Base-by-base conservation (phyloP, 2,329 filamentous ascomycete genomes). In the Hansfordia pulvinata region DNA sequence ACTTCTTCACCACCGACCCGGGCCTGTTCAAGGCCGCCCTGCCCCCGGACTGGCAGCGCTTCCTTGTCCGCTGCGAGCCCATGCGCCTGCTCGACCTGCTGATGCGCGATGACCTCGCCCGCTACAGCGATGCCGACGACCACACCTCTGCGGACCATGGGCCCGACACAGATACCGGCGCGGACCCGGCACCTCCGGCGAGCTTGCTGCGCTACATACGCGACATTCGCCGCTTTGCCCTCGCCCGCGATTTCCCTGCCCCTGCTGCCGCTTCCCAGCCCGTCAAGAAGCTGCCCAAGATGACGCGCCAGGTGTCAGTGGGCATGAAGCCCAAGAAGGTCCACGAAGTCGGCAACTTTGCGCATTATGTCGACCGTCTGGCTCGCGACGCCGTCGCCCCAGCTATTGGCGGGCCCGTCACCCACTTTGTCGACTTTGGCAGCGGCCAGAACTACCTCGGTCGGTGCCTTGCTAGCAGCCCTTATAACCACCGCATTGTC, bases 301-400 rank as follows among this genome's bases (percentile, higher is more conserved):
- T 93, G 13, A 73, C 83, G 3, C 67, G 72, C 25, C 68, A 77
- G 38, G 69, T 93, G 10, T 70, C 81, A 0, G 69, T 93, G 10
- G 90, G 90, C 4, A 98, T 98, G 90, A 93, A 84, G 35, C 71
- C 79, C 11, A 98, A 98, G 51, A 98, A 98, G 53, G 66, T 83
- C 2, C 90, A 98, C 44, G 90, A 98, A 56, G 90, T 96, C 17
- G 69, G 75, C 32, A 75, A 90, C 44, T 94, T 96, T 44, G 80
- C 88, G n/a, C 69, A 69, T 35, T 96, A 88, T 42, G 70, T 96
- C 27, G 68, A 83, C 26, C 44, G 54, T 3, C 55, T 77, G 8
- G 62, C 69, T 0, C 52, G 55, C 28, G 63, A 68, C 16, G 64
- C 93, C 14, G 63, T 69, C 3, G 46, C 58, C 2, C n/a, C n/a